Base-by-base conservation (phyloP, 208 protist genomes). In the Leishmania gerbilli region DNA sequence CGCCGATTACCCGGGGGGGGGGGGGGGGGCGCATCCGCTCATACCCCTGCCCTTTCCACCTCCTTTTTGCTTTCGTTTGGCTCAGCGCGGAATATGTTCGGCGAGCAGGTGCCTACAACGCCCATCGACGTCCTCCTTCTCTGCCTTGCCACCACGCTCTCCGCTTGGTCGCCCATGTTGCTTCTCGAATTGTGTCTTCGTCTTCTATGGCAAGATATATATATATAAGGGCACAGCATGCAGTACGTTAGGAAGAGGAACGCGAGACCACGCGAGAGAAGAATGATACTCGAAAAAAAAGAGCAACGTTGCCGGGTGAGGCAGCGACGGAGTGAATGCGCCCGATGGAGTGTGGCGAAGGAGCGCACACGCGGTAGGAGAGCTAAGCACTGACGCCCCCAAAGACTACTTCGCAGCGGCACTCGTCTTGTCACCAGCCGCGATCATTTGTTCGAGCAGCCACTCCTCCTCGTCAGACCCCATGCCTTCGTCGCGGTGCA, bases 361-460 rank as follows among this genome's bases (percentile, higher is more conserved):
- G 2, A 49, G 8, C 21, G 40, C 17, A 71, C 21, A 42, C 21
- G 8, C 21, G 31, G 40, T 71, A 53, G 42, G 17, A 47, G 17
- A 64, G 9, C 4, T 3, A n/a, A n/a, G 31, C 15, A 19, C 60
- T 13, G 47, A 37, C 19, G 34, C 24, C 31, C 8, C 3, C 17
- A 37, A 76, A 62, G 19, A n/a, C 51, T 76, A 76, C 51, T 76
- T 58, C 8, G 53, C 47, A 47, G 47, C 51, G 56, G 51, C 42
- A 31, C 53, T 53, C 3, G 40, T n/a, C 47, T 68, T 51, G 3
- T 62, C 78, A 1, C 45, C 56, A 17, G 81, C 47, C 19, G 17
- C 53, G 84, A 97, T 86, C 92, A 97, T 96, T 84, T 97, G 94
- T 76, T 97, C 80, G 55, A 97, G 79, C 5, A 97, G 75, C 92